These are phyloP conservation scores for Botryotinia convoluta DNA, from an alignment of 2,329 filamentous ascomycete species.

Conservation along the genomic window DNA sequence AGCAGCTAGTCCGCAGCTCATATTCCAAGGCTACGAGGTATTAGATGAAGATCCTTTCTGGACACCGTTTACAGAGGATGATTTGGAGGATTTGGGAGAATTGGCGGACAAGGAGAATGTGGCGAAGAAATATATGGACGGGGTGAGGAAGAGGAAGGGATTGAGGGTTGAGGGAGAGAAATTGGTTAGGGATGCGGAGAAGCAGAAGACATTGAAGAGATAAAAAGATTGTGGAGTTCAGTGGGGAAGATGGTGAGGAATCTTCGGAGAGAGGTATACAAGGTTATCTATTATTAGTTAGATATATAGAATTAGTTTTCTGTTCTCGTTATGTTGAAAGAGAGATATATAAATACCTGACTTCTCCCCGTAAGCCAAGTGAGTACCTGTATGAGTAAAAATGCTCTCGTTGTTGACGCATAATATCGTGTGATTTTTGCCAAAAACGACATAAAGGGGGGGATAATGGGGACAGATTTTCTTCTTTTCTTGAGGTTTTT, in stretches of 20 bases:
- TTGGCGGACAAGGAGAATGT: conserved; percentile 92
- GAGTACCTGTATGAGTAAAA: neutral
- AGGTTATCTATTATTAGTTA: neutral
- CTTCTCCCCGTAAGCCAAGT: too few relatives aligned
- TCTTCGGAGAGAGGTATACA: neutral
- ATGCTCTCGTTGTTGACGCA: neutral
- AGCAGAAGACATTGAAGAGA: conserved; percentile 72
- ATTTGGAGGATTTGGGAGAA: conserved; percentile 93
- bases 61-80: conserved; percentile 95
- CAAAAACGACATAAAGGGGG: neutral
- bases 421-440: neutral
- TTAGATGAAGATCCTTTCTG: conserved; percentile 96
- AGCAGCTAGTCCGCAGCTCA: conserved; percentile 85
- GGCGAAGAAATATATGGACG: conserved; percentile 93
- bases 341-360: too few relatives aligned
- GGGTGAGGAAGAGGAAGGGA: conserved; percentile 82
- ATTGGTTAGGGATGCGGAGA: conserved; percentile 84
- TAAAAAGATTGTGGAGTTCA: conserved; percentile 34
- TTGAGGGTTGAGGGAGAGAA: conserved; percentile 75
- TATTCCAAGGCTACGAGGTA: conserved; percentile 90
- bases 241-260: neutral
- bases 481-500: too few relatives aligned
- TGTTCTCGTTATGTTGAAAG: neutral
- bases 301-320: neutral
- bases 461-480: neutral